Evolutionary conservation across 2,329 filamentous ascomycete species (phyloP), one percentile per base, ranked within the genome.

Genomic region (Leptographium flavum): DNA sequence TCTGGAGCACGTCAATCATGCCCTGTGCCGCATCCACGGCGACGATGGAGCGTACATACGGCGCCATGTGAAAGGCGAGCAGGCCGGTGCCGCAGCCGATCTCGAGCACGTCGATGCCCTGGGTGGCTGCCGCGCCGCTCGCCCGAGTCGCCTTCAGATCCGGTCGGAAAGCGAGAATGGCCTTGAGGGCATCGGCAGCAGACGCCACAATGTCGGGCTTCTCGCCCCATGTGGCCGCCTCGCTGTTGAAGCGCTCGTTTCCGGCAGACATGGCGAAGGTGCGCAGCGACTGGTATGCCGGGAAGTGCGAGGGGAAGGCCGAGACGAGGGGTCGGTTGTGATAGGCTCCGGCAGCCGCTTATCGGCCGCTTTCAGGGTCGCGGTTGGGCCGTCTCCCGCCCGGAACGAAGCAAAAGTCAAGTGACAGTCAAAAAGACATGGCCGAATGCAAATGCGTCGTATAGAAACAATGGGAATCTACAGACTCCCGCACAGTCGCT

Each of bases 71-170:
- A 39, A 72, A 61, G 10, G 68, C 70, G 22, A 77, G 63, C 0
- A 75, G 63, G 9, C 73, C 73, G 4, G 73, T 76, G 41, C 73
- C 73, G 50, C 70, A 74, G 43, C 73, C 73, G 17, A 76, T 66
- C 56, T 76, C 73, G 3, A 77, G 67, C 8, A 76, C 63, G 46
- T 71, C 62, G 25, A 68, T 30, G 42, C 51, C 45, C 6, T 53
- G 45, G 19, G 53, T 40, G 5, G 44, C 11, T 2, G 33, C 19
- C 1, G 32, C 32, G 10, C 19, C 17, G 6, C 17, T n/a, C 7
- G 25, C 30, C 0, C 28, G 45, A 3, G 40, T 17, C 1, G 56
- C 54, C 17, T 55, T 55, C 43, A 57, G 50, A 27, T 48, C 56
- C 1, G 66, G 63, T 4, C 67, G 55, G 36, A 57, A 54, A 6